A percentile compares a stretch with the other conserved stretches of the same genome.
Evolutionary conservation across 163 green algal genomes (phyloP).

Genomic region (Prototheca cutis): DNA sequence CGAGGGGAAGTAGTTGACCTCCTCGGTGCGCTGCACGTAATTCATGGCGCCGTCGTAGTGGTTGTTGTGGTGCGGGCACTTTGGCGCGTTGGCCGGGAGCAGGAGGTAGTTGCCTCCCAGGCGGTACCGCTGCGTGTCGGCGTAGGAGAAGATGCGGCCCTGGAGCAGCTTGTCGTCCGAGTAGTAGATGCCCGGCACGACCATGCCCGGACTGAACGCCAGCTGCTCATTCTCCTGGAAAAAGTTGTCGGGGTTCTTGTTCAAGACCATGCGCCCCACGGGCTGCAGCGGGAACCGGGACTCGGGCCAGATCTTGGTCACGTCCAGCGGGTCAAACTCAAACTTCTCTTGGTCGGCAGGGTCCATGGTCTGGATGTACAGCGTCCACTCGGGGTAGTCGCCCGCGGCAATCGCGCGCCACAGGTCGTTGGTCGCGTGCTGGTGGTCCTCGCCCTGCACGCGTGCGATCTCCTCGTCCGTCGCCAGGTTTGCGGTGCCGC

Average conservation of each 20-base stretch:
- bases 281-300: conserved; percentile 78
- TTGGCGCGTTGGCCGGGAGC: conserved; percentile 87
- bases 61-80: conserved; percentile 89
- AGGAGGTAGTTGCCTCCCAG: conserved; percentile 92
- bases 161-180: conserved; percentile 96
- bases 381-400: conserved; percentile 86
- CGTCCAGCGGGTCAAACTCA: conserved; percentile 83
- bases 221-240: conserved; percentile 95
- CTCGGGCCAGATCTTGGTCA: conserved; percentile 74
- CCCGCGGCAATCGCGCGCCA: conserved; percentile 75
- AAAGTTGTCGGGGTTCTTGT: conserved; percentile 97
- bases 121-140: conserved; percentile 84
- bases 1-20: conserved; percentile 95
- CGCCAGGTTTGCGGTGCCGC: conserved; percentile 70
- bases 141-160: conserved; percentile 75
- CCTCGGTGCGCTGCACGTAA: conserved; percentile 81
- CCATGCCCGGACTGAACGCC: conserved; percentile 86
- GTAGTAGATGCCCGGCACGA: conserved; percentile 89
- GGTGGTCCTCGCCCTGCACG: conserved; percentile 85
- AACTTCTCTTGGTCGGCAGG: conserved; percentile 76
- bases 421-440: conserved; percentile 81
- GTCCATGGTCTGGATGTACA: conserved; percentile 89
- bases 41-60: conserved; percentile 97
- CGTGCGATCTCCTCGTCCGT: conserved; percentile 71
- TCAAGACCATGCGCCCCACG: conserved; percentile 88